A percentile compares a stretch with the other conserved stretches of the same genome.
phyloP scores from a whole-genome alignment of 2,329 filamentous ascomycete genomes.

The Plenodomus lindquistii region DNA sequence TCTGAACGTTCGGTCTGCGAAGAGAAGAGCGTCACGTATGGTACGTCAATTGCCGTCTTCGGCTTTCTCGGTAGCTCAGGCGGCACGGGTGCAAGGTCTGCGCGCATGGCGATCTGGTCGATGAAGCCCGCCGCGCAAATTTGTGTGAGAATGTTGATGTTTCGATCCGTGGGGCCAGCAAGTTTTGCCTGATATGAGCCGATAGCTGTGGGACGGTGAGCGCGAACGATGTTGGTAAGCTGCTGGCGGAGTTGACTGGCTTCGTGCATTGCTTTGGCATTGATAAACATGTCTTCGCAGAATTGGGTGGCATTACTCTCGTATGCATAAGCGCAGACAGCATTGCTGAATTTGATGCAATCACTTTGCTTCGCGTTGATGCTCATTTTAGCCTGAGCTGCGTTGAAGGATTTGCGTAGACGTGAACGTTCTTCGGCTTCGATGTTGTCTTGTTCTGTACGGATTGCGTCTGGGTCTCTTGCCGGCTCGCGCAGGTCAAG shows the following conservation, averaged over 20 bases:
- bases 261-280: conserved; percentile 84
- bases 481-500: conserved; percentile 63
- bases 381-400: conserved; percentile 76
- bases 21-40: conserved; percentile 84
- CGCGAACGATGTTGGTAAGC: conserved; percentile 77
- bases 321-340: conserved; percentile 76
- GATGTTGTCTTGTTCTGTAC: conserved; percentile 67
- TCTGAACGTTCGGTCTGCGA: conserved; percentile 53
- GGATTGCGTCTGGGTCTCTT: conserved; percentile 51
- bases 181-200: conserved; percentile 53
- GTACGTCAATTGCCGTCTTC: conserved; percentile 85
- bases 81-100: conserved; percentile 78
- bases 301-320: conserved; percentile 63
- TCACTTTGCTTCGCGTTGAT: conserved; percentile 79
- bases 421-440: conserved; percentile 72
- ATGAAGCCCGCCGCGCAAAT: conserved; percentile 92
- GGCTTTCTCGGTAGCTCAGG: conserved; percentile 62
- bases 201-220: conserved; percentile 63
- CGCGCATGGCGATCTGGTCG: conserved; percentile 90
- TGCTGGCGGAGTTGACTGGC: conserved; percentile 81
- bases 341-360: conserved; percentile 86
- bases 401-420: conserved; percentile 67
- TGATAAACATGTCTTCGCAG: conserved; percentile 82
- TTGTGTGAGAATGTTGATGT: conserved; percentile 78
- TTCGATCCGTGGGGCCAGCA: conserved; percentile 65